These are phyloP conservation scores for Peronospora belbahrii DNA, from an alignment of 352 stramenopile genomes.

Conservation along the genomic window DNA sequence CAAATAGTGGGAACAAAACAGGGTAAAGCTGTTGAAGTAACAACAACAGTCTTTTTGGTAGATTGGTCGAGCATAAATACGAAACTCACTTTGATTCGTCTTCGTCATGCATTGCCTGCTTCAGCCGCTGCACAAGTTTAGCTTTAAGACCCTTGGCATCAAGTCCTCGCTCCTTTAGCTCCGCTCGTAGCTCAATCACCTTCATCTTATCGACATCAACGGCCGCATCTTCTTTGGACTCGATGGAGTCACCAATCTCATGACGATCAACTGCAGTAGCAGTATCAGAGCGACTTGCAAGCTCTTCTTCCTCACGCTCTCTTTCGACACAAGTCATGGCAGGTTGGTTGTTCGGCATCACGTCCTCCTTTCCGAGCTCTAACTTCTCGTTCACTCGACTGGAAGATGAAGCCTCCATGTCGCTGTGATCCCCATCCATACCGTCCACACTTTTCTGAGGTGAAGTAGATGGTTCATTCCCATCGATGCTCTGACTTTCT, in stretches of 20 bases:
- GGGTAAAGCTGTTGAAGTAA: too few relatives aligned
- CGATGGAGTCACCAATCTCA: neutral
- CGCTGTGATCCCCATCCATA: neutral
- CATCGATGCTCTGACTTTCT: neutral
- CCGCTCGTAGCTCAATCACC: slow-evolving; percentile 49
- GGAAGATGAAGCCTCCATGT: slow-evolving; percentile 6
- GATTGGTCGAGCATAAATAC: slow-evolving; percentile 41
- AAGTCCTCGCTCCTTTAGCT: slow-evolving; percentile 64
- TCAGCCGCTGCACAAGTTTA: slow-evolving; percentile 50
- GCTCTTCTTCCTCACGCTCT: slow-evolving; percentile 2
- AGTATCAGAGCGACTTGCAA: neutral
- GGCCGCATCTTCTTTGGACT: slow-evolving; percentile 7
- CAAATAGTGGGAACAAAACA: too few relatives aligned
- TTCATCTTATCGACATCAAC: slow-evolving; percentile 42
- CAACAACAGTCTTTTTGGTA: too few relatives aligned
- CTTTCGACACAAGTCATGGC: neutral
- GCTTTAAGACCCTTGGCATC: slow-evolving; percentile 69
- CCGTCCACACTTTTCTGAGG: neutral
- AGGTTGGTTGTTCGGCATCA: slow-evolving; percentile 5
- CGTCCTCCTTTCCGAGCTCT: slow-evolving; percentile 9
- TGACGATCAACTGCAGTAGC: neutral
- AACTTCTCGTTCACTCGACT: slow-evolving; percentile 1
- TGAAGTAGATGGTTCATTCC: slow-evolving; percentile 3
- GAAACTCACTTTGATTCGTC: slow-evolving; percentile 30
- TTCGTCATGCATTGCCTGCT: slow-evolving; percentile 35